These are phyloP conservation scores for Pythium apleroticum DNA, from an alignment of 352 stramenopile genomes.

Conservation along the genomic window DNA sequence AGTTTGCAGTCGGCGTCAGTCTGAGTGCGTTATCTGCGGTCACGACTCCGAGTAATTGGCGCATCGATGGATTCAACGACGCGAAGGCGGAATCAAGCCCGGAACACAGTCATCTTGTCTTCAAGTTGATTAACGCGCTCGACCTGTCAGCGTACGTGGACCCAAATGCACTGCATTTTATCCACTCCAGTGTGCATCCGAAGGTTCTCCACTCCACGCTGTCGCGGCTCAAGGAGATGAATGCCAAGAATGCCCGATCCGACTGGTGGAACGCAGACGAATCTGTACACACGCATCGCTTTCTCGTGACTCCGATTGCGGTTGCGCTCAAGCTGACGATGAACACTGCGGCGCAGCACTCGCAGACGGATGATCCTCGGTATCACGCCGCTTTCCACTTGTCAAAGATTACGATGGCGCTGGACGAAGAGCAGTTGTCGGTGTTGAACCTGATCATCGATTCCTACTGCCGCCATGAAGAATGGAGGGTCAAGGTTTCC, in stretches of 20 bases:
- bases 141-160: slow-evolving; percentile 89
- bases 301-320: slow-evolving; percentile 80
- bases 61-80: slow-evolving; percentile 71
- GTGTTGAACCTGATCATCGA: slow-evolving; percentile 79
- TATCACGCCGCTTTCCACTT: slow-evolving; percentile 82
- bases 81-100: slow-evolving; percentile 25
- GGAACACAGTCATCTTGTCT: slow-evolving; percentile 68
- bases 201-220: slow-evolving; percentile 78
- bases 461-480: slow-evolving; percentile 63
- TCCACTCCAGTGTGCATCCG: slow-evolving; percentile 79
- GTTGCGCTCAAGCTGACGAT: slow-evolving; percentile 87
- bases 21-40: slow-evolving; percentile 82
- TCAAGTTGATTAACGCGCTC: slow-evolving; percentile 86
- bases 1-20: slow-evolving; percentile 79
- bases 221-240: slow-evolving; percentile 82
- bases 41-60: slow-evolving; percentile 84
- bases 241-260: slow-evolving; percentile 42
- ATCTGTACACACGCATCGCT: slow-evolving; percentile 71
- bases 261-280: slow-evolving; percentile 84
- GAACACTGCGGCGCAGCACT: slow-evolving; percentile 77
- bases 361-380: slow-evolving; percentile 69
- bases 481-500: slow-evolving; percentile 70
- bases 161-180: slow-evolving; percentile 81
- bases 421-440: slow-evolving; percentile 86
- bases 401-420: slow-evolving; percentile 64